These are phyloP conservation scores for Ustilago shanxiensis DNA, from an alignment of 1,284 basidiomycete genomes.

Conservation along the genomic window DNA sequence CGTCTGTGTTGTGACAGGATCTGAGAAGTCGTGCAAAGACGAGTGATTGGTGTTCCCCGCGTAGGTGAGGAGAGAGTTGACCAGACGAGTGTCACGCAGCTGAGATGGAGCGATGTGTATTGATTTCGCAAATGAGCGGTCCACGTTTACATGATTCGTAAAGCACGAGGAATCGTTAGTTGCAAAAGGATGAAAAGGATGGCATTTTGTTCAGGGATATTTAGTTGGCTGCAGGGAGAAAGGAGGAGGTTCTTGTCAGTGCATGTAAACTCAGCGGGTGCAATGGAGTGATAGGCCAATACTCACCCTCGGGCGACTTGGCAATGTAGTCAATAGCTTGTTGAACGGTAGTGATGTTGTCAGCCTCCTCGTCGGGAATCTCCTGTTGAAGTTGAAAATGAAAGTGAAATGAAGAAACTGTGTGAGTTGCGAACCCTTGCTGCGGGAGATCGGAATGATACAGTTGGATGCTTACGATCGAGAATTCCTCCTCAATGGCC, in stretches of 20 bases:
- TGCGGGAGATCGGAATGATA: neutral
- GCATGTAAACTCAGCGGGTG: neutral
- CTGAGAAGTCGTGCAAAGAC: neutral
- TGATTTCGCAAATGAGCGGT: conserved; percentile 7
- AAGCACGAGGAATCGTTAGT: neutral
- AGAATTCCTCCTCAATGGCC: conserved; percentile 95
- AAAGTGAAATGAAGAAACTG: neutral
- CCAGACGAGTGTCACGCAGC: neutral
- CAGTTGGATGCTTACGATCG: conserved; percentile 45
- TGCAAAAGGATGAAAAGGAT: neutral
- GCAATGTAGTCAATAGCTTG: conserved; percentile 98
- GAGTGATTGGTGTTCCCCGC: neutral
- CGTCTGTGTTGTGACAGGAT: neutral
- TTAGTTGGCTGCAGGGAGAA: conserved; percentile 8
- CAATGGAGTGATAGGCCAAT: neutral
- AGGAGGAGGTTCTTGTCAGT: neutral
- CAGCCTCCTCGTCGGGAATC: conserved; percentile 98
- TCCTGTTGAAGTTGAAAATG: conserved; percentile 75
- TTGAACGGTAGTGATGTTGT: conserved; percentile 92
- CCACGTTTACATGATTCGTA: neutral
- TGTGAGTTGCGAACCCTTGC: neutral
- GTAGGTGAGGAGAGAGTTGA: neutral
- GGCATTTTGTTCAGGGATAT: conserved; percentile 6
- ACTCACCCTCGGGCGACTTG: conserved; percentile 84
- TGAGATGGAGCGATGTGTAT: conserved; percentile 3